Evolutionary conservation across 306 rosid species (phyloP), one percentile per base, ranked within the genome.

Genomic region (Rubus parviflorus): DNA sequence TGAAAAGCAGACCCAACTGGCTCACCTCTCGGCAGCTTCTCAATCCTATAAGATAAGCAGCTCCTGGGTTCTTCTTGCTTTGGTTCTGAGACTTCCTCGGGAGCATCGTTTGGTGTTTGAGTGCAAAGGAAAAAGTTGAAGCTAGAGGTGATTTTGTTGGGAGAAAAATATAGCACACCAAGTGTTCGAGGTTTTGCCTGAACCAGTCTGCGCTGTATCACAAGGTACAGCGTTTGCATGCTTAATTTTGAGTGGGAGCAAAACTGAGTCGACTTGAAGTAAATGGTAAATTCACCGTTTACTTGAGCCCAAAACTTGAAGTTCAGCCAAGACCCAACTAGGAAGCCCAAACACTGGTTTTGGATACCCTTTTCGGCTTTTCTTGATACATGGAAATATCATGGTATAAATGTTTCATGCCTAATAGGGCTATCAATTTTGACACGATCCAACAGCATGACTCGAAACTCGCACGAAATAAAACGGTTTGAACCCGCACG

Each of bases 31-130:
- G 85, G 82, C 56, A 91, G 89, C 77, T 82, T 90, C 90, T 92
- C 99, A 58, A 95, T 92, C 85, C 88, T 88, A 63, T 80, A 79
- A 49, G 92, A 95, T 30, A 95, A 86, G 86, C 91, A 82, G 37
- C 72, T 72, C 17, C 75, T 76, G 46, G 80, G 74, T 45, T 70
- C 87, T 63, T 83, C 81, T 70, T 17, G 70, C 63, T 76, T 75
- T 11, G 80, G 49, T 3, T 83, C 83, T 7, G 65, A 23, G 19
- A 37, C 70, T 22, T 75, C 61, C 30, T 62, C 63, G 47, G 86
- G 35, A 38, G 52, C 52, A 38, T 48, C 52, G 13, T 47, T 76
- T 12, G 86, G 76, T 19, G 88, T 13, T 81, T 86, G 88, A 70
- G 92, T 76, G 88, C 91, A 88, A 3, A 90, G 58, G 49, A 60